A percentile compares a stretch with the other conserved stretches of the same genome.
Evolutionary conservation across 805 yeast species (phyloP).

Genomic region (Limtongozyma cylindracea): DNA sequence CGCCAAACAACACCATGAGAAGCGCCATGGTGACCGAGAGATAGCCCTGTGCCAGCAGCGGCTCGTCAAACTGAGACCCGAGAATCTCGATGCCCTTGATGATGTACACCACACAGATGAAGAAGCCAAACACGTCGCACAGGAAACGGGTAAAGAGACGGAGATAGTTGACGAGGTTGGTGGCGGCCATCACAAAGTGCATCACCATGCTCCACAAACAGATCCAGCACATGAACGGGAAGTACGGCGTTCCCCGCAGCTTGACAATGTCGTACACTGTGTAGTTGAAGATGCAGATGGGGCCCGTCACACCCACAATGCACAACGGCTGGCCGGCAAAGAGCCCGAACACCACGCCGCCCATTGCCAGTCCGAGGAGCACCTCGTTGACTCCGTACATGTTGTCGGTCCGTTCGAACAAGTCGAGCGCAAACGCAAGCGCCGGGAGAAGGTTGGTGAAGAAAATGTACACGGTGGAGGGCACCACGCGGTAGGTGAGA

Average conservation of each 20-base stretch:
- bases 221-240: slow-evolving; percentile 92
- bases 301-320: slow-evolving; percentile 95
- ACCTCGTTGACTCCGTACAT: slow-evolving; percentile 87
- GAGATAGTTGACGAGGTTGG: slow-evolving; percentile 42
- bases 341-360: slow-evolving; percentile 71
- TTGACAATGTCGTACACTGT: slow-evolving; percentile 56
- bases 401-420: slow-evolving; percentile 77
- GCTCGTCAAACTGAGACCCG: slow-evolving; percentile 32
- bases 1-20: slow-evolving; percentile 56
- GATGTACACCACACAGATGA: slow-evolving; percentile 68
- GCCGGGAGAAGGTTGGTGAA: slow-evolving; percentile 87
- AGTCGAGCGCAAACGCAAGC: slow-evolving; percentile 86
- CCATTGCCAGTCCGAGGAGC: slow-evolving; percentile 60
- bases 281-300: slow-evolving; percentile 75
- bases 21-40: slow-evolving; percentile 54
- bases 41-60: slow-evolving; percentile 25
- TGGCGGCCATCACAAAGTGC: slow-evolving; percentile 48
- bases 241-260: slow-evolving; percentile 30
- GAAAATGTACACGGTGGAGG: slow-evolving; percentile 59
- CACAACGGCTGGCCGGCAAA: slow-evolving; percentile 81
- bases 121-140: slow-evolving; percentile 84
- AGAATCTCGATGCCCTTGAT: slow-evolving; percentile 80
- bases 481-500: slow-evolving; percentile 64
- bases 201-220: slow-evolving; percentile 75
- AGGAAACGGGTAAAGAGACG: slow-evolving; percentile 57